phyloP scores from a whole-genome alignment of 192 early-diverging fungal genomes.

The Spizellomyces punctatus region DNA sequence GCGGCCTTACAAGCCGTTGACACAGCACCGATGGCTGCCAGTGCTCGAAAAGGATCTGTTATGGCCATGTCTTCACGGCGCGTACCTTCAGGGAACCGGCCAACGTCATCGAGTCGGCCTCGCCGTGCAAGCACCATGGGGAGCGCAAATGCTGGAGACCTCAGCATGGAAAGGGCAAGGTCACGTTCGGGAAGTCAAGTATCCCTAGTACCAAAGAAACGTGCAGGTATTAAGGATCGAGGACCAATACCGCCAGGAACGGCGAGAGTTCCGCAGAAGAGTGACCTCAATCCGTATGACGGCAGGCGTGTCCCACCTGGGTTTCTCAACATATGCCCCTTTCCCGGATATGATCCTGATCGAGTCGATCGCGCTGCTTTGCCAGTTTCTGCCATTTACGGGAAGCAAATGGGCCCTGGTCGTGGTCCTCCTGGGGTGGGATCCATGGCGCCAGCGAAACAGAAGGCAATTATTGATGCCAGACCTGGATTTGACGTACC shows the following conservation, averaged over 20 bases:
- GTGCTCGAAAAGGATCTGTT: not conserved
- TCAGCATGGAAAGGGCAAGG: not conserved
- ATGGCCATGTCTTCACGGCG: not conserved
- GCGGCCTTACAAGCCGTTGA: not conserved
- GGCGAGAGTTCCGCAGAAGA: slow-evolving; percentile 27
- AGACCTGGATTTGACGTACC: slow-evolving; percentile 32
- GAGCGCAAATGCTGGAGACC: not conserved
- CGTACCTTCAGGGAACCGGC: not conserved
- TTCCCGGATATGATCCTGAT: slow-evolving; percentile 58
- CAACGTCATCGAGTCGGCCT: not conserved
- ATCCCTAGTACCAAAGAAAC: not conserved
- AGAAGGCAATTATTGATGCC: not conserved
- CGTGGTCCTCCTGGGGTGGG: slow-evolving; percentile 9
- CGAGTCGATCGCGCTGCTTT: slow-evolving; percentile 33
- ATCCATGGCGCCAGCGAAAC: not conserved
- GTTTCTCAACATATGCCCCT: slow-evolving; percentile 48
- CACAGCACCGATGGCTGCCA: not conserved
- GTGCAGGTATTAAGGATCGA: slow-evolving; percentile 12
- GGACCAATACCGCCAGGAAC: slow-evolving; percentile 33
- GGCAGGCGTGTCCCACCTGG: slow-evolving; percentile 38
- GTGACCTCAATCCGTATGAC: slow-evolving; percentile 18
- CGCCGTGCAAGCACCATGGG: not conserved
- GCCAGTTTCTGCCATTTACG: slow-evolving; percentile 51
- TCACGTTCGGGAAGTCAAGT: not conserved
- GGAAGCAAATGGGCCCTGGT: slow-evolving; percentile 18